Conservation (phyloP, 2,329 filamentous ascomycete genomes). For the Coniochaeta pulveracea region DNA sequence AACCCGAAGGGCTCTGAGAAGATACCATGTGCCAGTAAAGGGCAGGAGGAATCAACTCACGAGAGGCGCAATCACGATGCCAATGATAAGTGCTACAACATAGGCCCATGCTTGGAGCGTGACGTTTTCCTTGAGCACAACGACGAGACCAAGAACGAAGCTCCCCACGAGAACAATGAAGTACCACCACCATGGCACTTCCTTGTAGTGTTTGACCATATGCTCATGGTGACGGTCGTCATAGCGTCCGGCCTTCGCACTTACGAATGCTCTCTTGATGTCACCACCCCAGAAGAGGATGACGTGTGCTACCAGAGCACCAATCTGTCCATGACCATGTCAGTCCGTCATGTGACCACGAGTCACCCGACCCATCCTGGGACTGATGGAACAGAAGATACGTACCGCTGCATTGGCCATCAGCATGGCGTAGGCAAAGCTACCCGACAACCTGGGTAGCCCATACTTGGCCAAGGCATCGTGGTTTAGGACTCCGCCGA, state of each 20-base stretch:
- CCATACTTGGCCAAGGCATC: conserved; percentile 29
- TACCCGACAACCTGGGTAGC: conserved; percentile 33
- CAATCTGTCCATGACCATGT: conserved; percentile 29
- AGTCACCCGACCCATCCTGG: too few species aligned
- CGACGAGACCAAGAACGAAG: conserved; percentile 33
- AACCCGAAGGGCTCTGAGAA: too few species aligned
- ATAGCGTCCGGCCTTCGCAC: conserved; percentile 26
- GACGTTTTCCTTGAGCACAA: conserved; percentile 31
- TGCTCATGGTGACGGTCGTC: conserved; percentile 39
- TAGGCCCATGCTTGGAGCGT: conserved; percentile 36
- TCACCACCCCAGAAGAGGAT: conserved; percentile 45
- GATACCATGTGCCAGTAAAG: conserved; percentile 4
- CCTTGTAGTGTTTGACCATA: conserved; percentile 41
- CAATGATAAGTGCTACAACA: conserved; percentile 29
- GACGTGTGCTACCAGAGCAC: conserved; percentile 39
- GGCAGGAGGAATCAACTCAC: conserved; percentile 15
- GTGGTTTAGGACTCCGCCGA: conserved; percentile 27
- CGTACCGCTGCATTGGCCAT: conserved; percentile 45
- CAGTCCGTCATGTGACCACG: background rate
- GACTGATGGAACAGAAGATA: conserved; percentile 6
- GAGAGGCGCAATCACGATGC: conserved; percentile 37
- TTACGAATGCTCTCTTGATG: conserved; percentile 33
- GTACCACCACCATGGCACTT: conserved; percentile 38
- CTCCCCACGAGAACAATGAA: conserved; percentile 25
- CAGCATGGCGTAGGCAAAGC: conserved; percentile 40